phyloP scores from a whole-genome alignment of 2,329 filamentous ascomycete species.

The Zalaria obscura region DNA sequence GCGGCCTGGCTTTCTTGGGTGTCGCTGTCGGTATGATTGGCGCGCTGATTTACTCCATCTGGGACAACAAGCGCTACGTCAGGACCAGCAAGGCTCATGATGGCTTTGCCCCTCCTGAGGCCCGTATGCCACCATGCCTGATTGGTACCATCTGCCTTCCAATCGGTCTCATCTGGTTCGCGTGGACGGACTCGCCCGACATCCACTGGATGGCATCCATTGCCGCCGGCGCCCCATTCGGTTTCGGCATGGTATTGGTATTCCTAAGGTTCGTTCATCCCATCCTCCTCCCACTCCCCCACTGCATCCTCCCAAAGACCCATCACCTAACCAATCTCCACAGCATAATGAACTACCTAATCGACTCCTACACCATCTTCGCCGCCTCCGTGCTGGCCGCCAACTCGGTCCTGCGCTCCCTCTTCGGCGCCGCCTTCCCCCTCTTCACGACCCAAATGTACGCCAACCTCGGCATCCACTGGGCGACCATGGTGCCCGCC shows the following conservation, averaged over 20 bases:
- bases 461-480: constrained; percentile 47
- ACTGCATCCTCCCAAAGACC: constrained; percentile 48
- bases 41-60: constrained; percentile 41
- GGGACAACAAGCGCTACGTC: constrained; percentile 39
- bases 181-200: constrained; percentile 46
- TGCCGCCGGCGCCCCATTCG: constrained; percentile 37
- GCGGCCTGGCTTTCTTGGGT: constrained; percentile 53
- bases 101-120: constrained; percentile 51
- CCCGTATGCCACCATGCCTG: constrained; percentile 47
- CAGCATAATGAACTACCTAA: constrained; percentile 47
- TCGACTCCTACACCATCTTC: constrained; percentile 57
- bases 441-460: constrained; percentile 59
- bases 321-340: neutral
- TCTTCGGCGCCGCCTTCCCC: constrained; percentile 67
- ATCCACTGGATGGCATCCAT: constrained; percentile 44
- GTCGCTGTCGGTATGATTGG: constrained; percentile 52
- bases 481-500: constrained; percentile 59
- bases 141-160: constrained; percentile 50
- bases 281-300: constrained; percentile 50
- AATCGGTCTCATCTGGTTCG: constrained; percentile 53
- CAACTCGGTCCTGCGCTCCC: constrained; percentile 65
- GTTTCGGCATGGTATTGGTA: constrained; percentile 48
- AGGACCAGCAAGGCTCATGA: constrained; percentile 29
- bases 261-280: constrained; percentile 49
- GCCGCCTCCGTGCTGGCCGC: constrained; percentile 63